phyloP scores from a whole-genome alignment of 805 yeast genomes.

The Metschnikowia bowlesiae region DNA sequence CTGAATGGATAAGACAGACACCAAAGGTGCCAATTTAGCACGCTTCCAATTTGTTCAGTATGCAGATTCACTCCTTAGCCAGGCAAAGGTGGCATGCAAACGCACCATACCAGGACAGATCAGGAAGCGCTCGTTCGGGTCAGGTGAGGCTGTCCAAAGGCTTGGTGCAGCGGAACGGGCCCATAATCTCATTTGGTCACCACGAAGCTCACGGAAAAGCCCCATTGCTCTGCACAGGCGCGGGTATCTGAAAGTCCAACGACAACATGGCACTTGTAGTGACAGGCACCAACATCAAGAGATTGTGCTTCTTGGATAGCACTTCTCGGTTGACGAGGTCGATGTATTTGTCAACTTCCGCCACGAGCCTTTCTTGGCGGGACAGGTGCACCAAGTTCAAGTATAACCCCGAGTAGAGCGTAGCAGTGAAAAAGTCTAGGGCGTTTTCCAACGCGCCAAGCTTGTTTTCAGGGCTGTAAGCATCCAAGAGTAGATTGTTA shows the following conservation, averaged over 20 bases:
- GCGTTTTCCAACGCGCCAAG: constrained; percentile 33
- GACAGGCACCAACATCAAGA: constrained; percentile 43
- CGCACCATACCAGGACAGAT: too few species aligned
- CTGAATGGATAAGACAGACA: too few species aligned
- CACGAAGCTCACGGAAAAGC: neutral
- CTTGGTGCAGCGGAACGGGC: too few species aligned
- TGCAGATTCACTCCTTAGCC: too few species aligned
- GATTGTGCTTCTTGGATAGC: constrained; percentile 22
- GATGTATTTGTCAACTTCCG: constrained; percentile 41
- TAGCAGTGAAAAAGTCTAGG: constrained; percentile 37
- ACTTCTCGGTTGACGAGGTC: constrained; percentile 17
- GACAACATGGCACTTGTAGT: constrained; percentile 51
- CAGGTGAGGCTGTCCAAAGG: too few species aligned
- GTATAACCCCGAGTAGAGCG: constrained; percentile 26
- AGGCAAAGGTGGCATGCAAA: too few species aligned
- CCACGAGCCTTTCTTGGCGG: constrained; percentile 28
- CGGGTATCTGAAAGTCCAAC: constrained; percentile 52
- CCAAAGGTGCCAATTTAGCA: too few species aligned
- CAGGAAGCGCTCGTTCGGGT: too few species aligned
- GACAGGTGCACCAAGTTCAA: constrained; percentile 14
- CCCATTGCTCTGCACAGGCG: neutral
- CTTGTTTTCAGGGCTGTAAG: constrained; percentile 34
- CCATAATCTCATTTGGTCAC: neutral
- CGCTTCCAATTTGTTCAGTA: too few species aligned
- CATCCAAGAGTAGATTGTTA: constrained; percentile 39